Evolutionary conservation across 2,329 filamentous ascomycete species (phyloP).

Genomic region (Colletotrichum noveboracense): DNA sequence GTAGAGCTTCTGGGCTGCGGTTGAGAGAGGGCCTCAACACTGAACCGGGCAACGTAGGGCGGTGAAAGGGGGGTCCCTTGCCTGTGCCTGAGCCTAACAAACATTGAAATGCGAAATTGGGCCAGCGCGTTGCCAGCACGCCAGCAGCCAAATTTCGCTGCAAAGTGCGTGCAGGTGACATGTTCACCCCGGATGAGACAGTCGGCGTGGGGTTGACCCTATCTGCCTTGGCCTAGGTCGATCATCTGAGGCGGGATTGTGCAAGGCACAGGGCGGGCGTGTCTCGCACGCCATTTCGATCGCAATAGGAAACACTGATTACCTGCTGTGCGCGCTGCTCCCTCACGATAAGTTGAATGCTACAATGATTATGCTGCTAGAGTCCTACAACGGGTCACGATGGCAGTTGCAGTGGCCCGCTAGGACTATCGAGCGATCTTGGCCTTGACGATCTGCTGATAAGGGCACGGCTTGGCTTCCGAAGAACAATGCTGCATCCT

Average conservation of each 20-base stretch:
- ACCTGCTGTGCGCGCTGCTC: neutral
- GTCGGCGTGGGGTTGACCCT: neutral
- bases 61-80: conserved; percentile 4
- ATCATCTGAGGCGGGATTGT: conserved; percentile 11
- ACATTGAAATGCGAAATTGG: neutral
- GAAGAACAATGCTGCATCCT: neutral
- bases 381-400: neutral
- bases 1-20: neutral
- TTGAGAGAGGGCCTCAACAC: conserved; percentile 6
- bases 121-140: neutral
- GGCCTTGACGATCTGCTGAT: neutral
- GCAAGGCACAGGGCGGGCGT: neutral
- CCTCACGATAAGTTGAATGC: neutral
- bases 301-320: neutral
- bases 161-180: conserved; percentile 5
- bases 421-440: neutral
- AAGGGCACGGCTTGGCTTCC: neutral
- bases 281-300: neutral
- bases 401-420: neutral
- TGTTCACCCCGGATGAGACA: conserved; percentile 6
- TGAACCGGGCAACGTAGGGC: neutral
- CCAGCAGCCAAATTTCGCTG: neutral
- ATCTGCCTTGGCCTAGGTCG: neutral
- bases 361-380: neutral
- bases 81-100: neutral